A percentile compares a stretch with the other conserved stretches of the same genome.
Evolutionary conservation across 78 protist species (phyloP).

Genomic region (Dictyostelium brefeldianum): DNA sequence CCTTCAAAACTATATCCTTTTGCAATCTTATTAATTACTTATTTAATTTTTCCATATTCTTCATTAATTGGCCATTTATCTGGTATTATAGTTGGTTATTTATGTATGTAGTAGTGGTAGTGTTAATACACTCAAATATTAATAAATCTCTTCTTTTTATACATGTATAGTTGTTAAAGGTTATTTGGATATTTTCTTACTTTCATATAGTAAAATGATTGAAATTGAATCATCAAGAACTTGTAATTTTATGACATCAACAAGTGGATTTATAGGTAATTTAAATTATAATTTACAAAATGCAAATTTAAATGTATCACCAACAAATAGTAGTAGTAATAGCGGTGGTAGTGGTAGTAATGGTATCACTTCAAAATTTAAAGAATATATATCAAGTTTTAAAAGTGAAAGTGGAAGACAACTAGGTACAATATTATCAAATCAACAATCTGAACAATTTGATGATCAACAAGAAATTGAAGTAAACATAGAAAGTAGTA

Average conservation of each 20-base stretch:
- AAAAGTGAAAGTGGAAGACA: neutral
- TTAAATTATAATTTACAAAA: neutral
- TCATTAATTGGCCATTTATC: slow-evolving; percentile 54
- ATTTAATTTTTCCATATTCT: neutral
- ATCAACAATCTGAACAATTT: no score
- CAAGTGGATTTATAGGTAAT: slow-evolving; percentile 32
- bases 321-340: slow-evolving; percentile 13
- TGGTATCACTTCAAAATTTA: neutral
- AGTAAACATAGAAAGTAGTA: no score
- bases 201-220: neutral
- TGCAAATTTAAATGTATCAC: neutral
- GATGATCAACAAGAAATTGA: no score
- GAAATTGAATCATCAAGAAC: neutral
- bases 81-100: slow-evolving; percentile 47
- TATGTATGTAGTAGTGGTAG: slow-evolving; percentile 26
- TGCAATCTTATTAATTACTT: slow-evolving; percentile 1
- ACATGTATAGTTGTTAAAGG: slow-evolving; percentile 6
- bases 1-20: slow-evolving; percentile 55
- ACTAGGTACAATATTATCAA: neutral
- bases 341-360: neutral
- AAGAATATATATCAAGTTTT: neutral
- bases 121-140: neutral
- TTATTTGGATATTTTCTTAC: slow-evolving; percentile 5
- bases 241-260: neutral
- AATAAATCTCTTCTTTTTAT: neutral